phyloP scores from a whole-genome alignment of 306 rosid genomes.

The Ammopiptanthus mongolicus region DNA sequence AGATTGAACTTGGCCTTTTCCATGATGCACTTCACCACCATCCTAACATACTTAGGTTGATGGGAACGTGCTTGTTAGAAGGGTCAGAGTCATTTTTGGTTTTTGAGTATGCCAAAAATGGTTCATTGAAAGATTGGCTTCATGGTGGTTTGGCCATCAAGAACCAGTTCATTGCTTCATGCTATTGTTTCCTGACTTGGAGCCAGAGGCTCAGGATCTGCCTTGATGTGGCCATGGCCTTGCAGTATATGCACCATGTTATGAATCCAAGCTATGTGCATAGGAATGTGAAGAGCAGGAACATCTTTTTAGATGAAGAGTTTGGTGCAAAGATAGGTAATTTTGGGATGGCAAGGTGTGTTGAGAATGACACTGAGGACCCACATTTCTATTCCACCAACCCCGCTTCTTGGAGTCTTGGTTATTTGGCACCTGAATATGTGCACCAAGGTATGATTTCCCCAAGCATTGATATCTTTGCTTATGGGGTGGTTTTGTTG shows the following conservation, averaged over 20 bases:
- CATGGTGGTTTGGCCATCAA: slow-evolving; percentile 91
- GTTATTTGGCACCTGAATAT: slow-evolving; percentile 73
- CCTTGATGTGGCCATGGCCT: slow-evolving; percentile 68
- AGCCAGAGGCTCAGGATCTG: slow-evolving; percentile 74
- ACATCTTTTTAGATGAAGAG: slow-evolving; percentile 84
- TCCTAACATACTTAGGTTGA: slow-evolving; percentile 70
- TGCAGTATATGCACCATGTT: slow-evolving; percentile 74
- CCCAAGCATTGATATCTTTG: slow-evolving; percentile 60
- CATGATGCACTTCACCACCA: slow-evolving; percentile 53
- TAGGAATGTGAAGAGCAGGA: slow-evolving; percentile 67
- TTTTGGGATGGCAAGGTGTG: slow-evolving; percentile 69
- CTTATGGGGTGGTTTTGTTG: slow-evolving; percentile 70
- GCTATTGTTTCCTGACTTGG: slow-evolving; percentile 91
- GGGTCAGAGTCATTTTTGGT: slow-evolving; percentile 56
- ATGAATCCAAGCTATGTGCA: slow-evolving; percentile 73
- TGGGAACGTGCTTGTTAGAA: slow-evolving; percentile 55
- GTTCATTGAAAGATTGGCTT: slow-evolving; percentile 90
- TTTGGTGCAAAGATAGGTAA: slow-evolving; percentile 78
- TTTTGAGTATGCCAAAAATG: slow-evolving; percentile 77
- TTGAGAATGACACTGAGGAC: slow-evolving; percentile 40
- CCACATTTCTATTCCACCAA: slow-evolving; percentile 43
- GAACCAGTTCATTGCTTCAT: slow-evolving; percentile 87
- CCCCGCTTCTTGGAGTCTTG: slow-evolving; percentile 50
- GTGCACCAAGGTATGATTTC: slow-evolving; percentile 62
- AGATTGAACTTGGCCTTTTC: slow-evolving; percentile 50